Conservation (phyloP, 352 stramenopile genomes). For the Globisporangium spiculum region DNA sequence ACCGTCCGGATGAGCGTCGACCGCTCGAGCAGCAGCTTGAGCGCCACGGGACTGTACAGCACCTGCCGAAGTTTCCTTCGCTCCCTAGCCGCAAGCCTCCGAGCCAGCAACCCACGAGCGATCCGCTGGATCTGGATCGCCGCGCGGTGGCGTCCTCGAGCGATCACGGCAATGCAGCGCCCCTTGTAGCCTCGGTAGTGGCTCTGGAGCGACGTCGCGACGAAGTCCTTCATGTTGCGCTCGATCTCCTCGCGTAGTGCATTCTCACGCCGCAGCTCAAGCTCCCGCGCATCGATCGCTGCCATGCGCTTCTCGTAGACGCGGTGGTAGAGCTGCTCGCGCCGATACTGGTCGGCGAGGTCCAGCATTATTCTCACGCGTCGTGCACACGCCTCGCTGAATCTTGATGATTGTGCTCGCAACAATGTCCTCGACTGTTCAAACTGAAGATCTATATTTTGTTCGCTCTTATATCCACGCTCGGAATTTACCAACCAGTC, state of each 20-base stretch:
- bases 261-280: slow-evolving; percentile 52
- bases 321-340: slow-evolving; percentile 45
- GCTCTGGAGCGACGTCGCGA: slow-evolving; percentile 67
- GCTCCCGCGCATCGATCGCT: slow-evolving; percentile 40
- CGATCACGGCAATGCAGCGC: slow-evolving; percentile 30
- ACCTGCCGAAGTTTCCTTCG: slow-evolving; percentile 53
- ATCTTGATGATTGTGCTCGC: background rate
- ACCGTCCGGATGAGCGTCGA: slow-evolving; percentile 62
- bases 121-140: slow-evolving; percentile 58
- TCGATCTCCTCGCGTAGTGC: slow-evolving; percentile 68
- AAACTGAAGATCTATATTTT: slow-evolving; percentile 16
- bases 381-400: background rate
- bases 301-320: slow-evolving; percentile 56
- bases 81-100: slow-evolving; percentile 39
- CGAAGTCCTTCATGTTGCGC: slow-evolving; percentile 70
- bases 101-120: slow-evolving; percentile 52
- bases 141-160: slow-evolving; percentile 37
- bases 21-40: slow-evolving; percentile 66
- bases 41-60: slow-evolving; percentile 56
- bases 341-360: slow-evolving; percentile 41
- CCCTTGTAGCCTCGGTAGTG: slow-evolving; percentile 62
- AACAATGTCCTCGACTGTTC: background rate
- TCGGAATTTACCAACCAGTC: background rate
- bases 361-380: slow-evolving; percentile 33
- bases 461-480: slow-evolving; percentile 1